phyloP scores from a whole-genome alignment of 768 basidiomycete species.

The Termitomyces eurrhizus region DNA sequence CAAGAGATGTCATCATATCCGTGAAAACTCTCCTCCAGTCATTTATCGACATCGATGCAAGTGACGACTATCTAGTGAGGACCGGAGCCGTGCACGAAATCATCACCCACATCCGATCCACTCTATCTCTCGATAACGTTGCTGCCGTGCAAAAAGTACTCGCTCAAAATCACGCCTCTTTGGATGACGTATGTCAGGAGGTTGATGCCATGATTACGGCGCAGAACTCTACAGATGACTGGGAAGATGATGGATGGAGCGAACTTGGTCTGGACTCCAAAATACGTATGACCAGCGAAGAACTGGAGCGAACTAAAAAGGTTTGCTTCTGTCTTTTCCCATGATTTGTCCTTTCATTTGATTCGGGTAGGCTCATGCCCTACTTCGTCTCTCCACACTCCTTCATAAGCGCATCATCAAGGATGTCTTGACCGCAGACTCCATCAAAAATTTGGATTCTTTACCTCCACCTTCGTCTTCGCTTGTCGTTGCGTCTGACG shows the following conservation, averaged over 20 bases:
- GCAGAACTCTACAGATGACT: constrained; percentile 35
- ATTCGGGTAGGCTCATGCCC: constrained; percentile 45
- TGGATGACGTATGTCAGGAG: constrained; percentile 62
- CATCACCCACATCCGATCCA: constrained; percentile 47
- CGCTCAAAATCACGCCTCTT: constrained; percentile 46
- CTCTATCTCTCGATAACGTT: constrained; percentile 53
- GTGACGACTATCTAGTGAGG: constrained; percentile 50
- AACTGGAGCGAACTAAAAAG: constrained; percentile 57
- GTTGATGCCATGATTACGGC: constrained; percentile 50
- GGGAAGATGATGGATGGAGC: constrained; percentile 65
- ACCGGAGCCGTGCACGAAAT: constrained; percentile 61
- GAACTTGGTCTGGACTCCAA: constrained; percentile 53
- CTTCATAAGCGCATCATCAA: constrained; percentile 59
- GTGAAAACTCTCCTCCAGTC: constrained; percentile 40
- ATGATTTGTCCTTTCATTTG: neutral
- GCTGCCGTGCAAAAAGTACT: constrained; percentile 53
- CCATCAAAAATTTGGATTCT: constrained; percentile 37
- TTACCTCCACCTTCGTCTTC: constrained; percentile 47
- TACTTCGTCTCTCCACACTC: constrained; percentile 56
- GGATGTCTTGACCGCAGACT: constrained; percentile 37
- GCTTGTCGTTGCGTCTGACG: constrained; percentile 56
- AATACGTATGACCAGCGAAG: constrained; percentile 41
- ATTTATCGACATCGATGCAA: constrained; percentile 33
- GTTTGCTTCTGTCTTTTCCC: constrained; percentile 29
- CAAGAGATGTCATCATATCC: constrained; percentile 39